Conservation (phyloP, 2,329 filamentous ascomycete genomes). For the Exophiala bonariae region DNA sequence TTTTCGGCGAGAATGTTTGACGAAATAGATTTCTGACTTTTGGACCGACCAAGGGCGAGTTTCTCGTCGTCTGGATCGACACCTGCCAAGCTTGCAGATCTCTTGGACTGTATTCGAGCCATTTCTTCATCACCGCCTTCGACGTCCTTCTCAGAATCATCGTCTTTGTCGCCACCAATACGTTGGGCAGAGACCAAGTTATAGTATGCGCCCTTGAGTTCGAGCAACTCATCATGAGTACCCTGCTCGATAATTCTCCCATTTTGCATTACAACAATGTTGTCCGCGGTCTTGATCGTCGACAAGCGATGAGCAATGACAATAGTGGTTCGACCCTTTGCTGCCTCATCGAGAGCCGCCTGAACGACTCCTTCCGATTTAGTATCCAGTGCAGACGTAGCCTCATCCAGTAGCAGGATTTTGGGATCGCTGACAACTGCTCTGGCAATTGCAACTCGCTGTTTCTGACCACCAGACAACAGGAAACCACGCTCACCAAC, state of each 20-base stretch:
- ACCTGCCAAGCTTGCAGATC: conserved; percentile 27
- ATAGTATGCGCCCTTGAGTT: conserved; percentile 71
- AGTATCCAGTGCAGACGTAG: conserved; percentile 89
- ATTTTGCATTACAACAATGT: conserved; percentile 88
- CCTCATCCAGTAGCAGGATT: conserved; percentile 89
- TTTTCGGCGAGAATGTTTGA: conserved; percentile 67
- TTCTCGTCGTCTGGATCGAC: conserved; percentile 36
- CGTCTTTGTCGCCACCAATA: conserved; percentile 61
- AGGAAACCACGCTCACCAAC: conserved; percentile 95
- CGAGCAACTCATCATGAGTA: conserved; percentile 76
- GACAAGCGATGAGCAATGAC: conserved; percentile 94
- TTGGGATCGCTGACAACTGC: conserved; percentile 90
- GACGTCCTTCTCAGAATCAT: conserved; percentile 32
- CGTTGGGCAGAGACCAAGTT: conserved; percentile 86
- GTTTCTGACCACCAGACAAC: conserved; percentile 92
- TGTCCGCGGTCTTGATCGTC: conserved; percentile 90
- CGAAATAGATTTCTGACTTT: conserved; percentile 60
- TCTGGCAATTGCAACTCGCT: conserved; percentile 90
- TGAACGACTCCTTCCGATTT: conserved; percentile 94
- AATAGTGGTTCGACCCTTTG: conserved; percentile 87
- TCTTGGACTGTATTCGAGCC: conserved; percentile 35
- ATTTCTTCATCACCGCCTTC: conserved; percentile 32
- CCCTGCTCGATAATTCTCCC: conserved; percentile 92
- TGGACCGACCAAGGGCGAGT: conserved; percentile 40
- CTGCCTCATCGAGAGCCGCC: conserved; percentile 82